phyloP scores from a whole-genome alignment of 1,139 yeast species.

The Debaryomyces fabryi region DNA sequence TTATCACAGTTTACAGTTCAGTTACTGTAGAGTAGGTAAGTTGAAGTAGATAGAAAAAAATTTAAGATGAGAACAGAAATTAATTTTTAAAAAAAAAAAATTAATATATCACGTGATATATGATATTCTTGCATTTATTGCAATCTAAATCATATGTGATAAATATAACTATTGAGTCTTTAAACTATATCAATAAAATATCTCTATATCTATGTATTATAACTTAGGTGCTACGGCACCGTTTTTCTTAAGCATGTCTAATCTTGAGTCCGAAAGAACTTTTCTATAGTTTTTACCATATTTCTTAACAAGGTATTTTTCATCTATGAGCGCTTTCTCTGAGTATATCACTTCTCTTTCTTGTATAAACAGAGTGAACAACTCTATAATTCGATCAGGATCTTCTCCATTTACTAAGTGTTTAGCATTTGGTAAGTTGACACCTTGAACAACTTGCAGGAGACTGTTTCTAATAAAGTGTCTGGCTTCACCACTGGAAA shows the following conservation, averaged over 20 bases:
- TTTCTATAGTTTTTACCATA: conserved; percentile 7
- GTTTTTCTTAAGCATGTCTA: not conserved
- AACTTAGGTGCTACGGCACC: not conserved
- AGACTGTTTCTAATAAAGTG: not conserved
- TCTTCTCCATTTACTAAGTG: conserved; percentile 50
- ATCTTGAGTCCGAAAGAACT: not conserved
- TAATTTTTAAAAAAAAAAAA: conserved; percentile 7
- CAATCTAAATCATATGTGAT: not conserved
- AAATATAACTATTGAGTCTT: not conserved
- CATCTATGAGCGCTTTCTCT: not conserved
- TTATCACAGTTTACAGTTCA: not conserved
- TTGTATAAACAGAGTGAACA: conserved; percentile 1
- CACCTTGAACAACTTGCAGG: conserved; percentile 15
- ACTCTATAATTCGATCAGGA: conserved; percentile 40
- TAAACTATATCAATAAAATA: not conserved
- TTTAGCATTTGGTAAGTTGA: conserved; percentile 39
- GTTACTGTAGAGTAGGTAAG: not conserved
- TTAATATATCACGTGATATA: not conserved
- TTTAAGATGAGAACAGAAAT: conserved; percentile 1
- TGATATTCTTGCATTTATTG: conserved; percentile 1
- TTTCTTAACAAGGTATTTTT: conserved; percentile 1
- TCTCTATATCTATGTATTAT: not conserved
- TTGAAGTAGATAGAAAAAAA: not conserved
- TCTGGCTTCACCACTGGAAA: conserved; percentile 7
- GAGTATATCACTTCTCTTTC: not conserved